Percentiles rank a stretch among this genome's conserved stretches.
phyloP scores from a whole-genome alignment of 805 yeast genomes.

The Wickerhamomyces rabaulensis region DNA sequence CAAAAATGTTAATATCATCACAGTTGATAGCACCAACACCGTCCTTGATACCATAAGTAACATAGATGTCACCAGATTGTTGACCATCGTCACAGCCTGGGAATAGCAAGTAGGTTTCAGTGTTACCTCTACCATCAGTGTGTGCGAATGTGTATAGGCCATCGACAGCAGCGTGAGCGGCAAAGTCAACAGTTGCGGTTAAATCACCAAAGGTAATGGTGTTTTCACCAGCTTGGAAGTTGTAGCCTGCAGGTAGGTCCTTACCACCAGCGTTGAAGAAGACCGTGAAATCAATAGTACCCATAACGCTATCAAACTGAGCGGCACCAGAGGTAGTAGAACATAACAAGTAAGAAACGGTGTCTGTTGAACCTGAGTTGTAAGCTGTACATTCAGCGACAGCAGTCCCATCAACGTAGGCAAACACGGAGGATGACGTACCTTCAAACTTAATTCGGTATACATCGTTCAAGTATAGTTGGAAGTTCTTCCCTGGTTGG shows the following conservation, averaged over 20 bases:
- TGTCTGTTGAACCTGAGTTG: slow-evolving; percentile 28
- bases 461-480: slow-evolving; percentile 25
- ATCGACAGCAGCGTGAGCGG: slow-evolving; percentile 12
- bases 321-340: slow-evolving; percentile 18
- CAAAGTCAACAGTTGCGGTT: slow-evolving; percentile 25
- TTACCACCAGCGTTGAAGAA: slow-evolving; percentile 32
- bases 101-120: slow-evolving; percentile 29
- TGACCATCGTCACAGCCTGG: slow-evolving; percentile 27
- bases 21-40: slow-evolving; percentile 20
- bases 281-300: slow-evolving; percentile 25
- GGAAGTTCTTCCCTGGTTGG: slow-evolving; percentile 14
- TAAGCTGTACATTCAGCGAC: slow-evolving; percentile 27
- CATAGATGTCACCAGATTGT: slow-evolving; percentile 21
- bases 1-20: slow-evolving; percentile 13
- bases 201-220: slow-evolving; percentile 23
- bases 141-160: slow-evolving; percentile 23
- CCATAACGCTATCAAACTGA: slow-evolving; percentile 19
- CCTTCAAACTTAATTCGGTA: slow-evolving; percentile 30
- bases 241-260: slow-evolving; percentile 23
- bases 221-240: slow-evolving; percentile 25
- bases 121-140: slow-evolving; percentile 27
- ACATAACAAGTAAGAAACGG: slow-evolving; percentile 27
- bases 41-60: slow-evolving; percentile 12
- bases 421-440: slow-evolving; percentile 13
- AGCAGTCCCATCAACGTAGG: slow-evolving; percentile 21